phyloP scores from a whole-genome alignment of 352 stramenopile genomes.

The Heterotrichella gracilis region DNA sequence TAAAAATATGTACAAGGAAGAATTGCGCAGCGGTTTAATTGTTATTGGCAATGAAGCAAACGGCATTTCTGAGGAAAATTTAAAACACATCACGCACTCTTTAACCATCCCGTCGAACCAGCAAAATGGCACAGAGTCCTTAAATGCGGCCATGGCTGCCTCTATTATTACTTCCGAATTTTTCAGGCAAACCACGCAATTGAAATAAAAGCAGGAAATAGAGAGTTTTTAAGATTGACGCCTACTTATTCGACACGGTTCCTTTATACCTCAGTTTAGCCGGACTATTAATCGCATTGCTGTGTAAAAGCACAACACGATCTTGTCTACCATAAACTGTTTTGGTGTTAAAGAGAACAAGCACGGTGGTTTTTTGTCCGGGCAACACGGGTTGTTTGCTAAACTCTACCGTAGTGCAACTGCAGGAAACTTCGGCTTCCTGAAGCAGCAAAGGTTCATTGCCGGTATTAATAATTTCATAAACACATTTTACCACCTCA shows the following conservation, averaged over 20 bases:
- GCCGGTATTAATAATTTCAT: neutral
- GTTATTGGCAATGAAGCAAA: neutral
- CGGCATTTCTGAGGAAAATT: neutral
- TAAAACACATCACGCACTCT: neutral
- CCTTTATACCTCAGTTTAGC: constrained; percentile 3
- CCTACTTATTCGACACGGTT: neutral
- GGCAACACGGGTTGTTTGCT: neutral
- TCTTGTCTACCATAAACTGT: neutral
- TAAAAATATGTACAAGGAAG: neutral
- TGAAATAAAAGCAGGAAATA: constrained; percentile 4
- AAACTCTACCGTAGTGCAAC: neutral
- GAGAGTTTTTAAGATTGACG: neutral
- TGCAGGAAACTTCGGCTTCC: neutral
- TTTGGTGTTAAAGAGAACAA: neutral
- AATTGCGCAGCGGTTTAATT: neutral
- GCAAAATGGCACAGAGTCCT: neutral
- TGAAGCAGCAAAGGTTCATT: neutral
- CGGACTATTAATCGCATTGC: neutral
- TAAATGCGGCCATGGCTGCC: neutral
- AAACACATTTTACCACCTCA: neutral
- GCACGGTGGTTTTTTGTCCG: neutral
- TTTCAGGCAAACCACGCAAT: constrained; percentile 5
- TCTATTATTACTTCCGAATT: constrained; percentile 2
- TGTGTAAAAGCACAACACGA: neutral
- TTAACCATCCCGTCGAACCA: neutral